These are phyloP conservation scores for Microsporum audouinii DNA, from an alignment of 2,329 filamentous ascomycete species.

Conservation along the genomic window DNA sequence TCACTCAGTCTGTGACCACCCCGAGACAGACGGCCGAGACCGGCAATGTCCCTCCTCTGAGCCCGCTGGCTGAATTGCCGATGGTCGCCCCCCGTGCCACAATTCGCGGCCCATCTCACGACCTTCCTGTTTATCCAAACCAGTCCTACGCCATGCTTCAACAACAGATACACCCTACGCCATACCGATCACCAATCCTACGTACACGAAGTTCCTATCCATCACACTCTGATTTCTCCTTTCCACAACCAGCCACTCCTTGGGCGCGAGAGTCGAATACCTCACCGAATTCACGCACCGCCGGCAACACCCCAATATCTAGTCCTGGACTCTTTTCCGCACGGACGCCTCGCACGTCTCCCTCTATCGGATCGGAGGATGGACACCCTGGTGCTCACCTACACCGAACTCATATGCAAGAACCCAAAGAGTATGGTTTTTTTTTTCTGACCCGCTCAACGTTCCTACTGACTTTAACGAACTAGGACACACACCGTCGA, in stretches of 20 bases:
- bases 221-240: conserved; percentile 23
- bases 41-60: conserved; percentile 11
- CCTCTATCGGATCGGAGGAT: conserved; percentile 28
- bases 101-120: conserved; percentile 17
- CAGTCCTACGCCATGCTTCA: conserved; percentile 39
- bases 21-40: conserved; percentile 7
- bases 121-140: conserved; percentile 38
- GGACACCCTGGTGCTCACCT: conserved; percentile 45
- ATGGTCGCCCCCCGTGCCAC: conserved; percentile 11
- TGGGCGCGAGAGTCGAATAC: conserved; percentile 20
- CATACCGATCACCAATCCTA: conserved; percentile 29
- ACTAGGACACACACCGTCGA: conserved; percentile 74
- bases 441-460: neutral
- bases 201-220: conserved; percentile 37
- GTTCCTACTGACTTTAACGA: conserved; percentile 4
- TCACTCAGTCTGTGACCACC: neutral
- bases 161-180: conserved; percentile 31
- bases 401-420: conserved; percentile 60
- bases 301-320: conserved; percentile 38
- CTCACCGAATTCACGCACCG: conserved; percentile 23
- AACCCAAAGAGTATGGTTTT: conserved; percentile 58
- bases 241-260: conserved; percentile 18
- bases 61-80: conserved; percentile 13
- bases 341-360: conserved; percentile 23
- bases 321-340: conserved; percentile 38